These are phyloP conservation scores for Bipolaris bicolor DNA, from an alignment of 2,329 filamentous ascomycete genomes.

Conservation along the genomic window DNA sequence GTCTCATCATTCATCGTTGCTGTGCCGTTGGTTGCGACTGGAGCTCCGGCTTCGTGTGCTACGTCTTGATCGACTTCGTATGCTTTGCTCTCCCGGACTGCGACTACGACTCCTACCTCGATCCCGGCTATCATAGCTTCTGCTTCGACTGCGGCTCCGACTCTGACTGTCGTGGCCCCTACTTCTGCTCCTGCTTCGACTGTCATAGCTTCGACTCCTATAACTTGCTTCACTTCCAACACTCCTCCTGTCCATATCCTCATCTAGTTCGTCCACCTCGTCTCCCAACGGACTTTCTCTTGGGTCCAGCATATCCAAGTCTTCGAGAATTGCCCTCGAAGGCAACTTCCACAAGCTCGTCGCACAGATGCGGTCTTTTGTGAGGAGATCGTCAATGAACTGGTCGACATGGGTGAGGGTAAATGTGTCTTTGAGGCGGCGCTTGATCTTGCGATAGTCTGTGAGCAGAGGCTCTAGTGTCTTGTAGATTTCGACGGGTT, in stretches of 20 bases:
- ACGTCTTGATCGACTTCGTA: too few relatives aligned
- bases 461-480: slow-evolving; percentile 81
- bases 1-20: neutral
- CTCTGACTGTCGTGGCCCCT: slow-evolving; percentile 18
- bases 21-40: slow-evolving; percentile 4
- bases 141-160: neutral
- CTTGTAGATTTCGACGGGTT: slow-evolving; percentile 78
- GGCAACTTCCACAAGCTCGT: slow-evolving; percentile 94
- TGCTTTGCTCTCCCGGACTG: too few relatives aligned
- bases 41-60: neutral
- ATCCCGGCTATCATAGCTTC: too few relatives aligned
- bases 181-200: slow-evolving; percentile 17
- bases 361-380: slow-evolving; percentile 86
- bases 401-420: slow-evolving; percentile 83
- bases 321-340: slow-evolving; percentile 79
- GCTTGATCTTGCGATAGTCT: slow-evolving; percentile 82
- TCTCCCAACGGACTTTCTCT: slow-evolving; percentile 83
- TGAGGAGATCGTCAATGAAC: slow-evolving; percentile 90
- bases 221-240: slow-evolving; percentile 22
- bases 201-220: slow-evolving; percentile 21
- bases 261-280: slow-evolving; percentile 65
- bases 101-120: too few relatives aligned
- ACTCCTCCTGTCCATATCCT: slow-evolving; percentile 22
- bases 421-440: slow-evolving; percentile 76
- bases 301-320: slow-evolving; percentile 85